phyloP scores from a whole-genome alignment of 495 filamentous ascomycete genomes.

The Parachaetomium inaequale region DNA sequence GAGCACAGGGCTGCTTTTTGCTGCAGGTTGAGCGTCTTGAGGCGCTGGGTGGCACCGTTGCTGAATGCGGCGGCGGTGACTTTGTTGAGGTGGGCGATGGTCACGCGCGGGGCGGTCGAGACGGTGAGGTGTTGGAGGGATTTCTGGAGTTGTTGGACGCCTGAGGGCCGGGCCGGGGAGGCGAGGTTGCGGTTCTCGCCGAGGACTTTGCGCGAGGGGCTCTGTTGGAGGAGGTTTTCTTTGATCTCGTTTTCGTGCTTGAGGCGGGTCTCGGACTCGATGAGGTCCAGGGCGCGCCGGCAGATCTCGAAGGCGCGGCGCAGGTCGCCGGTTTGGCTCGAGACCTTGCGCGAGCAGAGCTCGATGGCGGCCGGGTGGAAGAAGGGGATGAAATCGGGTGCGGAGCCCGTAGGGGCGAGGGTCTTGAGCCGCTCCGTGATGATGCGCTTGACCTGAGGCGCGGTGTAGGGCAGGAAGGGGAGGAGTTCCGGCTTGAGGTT shows the following conservation, averaged over 20 bases:
- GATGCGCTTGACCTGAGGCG: conserved; percentile 80
- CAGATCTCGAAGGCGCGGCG: conserved; percentile 94
- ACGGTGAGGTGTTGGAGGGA: conserved; percentile 58
- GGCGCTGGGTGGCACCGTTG: conserved; percentile 74
- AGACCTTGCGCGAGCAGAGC: conserved; percentile 89
- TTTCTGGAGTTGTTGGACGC: conserved; percentile 31
- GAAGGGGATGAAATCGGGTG: conserved; percentile 69
- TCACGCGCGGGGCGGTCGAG: conserved; percentile 82
- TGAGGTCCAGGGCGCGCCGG: conserved; percentile 80
- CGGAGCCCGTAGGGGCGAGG: conserved; percentile 52
- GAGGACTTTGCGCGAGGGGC: conserved; percentile 42
- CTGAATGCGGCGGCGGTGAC: conserved; percentile 82
- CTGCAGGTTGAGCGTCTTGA: conserved; percentile 86
- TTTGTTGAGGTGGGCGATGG: conserved; percentile 83
- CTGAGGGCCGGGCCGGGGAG: conserved; percentile 39
- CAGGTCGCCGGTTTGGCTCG: conserved; percentile 87
- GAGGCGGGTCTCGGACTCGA: conserved; percentile 75
- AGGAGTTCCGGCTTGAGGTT: conserved; percentile 86
- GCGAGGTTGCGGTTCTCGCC: conserved; percentile 46
- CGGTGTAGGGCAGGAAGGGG: conserved; percentile 89
- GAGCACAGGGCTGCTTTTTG: conserved; percentile 95
- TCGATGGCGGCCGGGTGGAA: conserved; percentile 90
- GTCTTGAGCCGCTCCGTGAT: conserved; percentile 78
- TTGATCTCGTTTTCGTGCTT: conserved; percentile 55
- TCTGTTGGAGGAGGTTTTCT: conserved; percentile 48